Conservation (phyloP, 2,329 filamentous ascomycete genomes). For the Calonectria hongkongensis region DNA sequence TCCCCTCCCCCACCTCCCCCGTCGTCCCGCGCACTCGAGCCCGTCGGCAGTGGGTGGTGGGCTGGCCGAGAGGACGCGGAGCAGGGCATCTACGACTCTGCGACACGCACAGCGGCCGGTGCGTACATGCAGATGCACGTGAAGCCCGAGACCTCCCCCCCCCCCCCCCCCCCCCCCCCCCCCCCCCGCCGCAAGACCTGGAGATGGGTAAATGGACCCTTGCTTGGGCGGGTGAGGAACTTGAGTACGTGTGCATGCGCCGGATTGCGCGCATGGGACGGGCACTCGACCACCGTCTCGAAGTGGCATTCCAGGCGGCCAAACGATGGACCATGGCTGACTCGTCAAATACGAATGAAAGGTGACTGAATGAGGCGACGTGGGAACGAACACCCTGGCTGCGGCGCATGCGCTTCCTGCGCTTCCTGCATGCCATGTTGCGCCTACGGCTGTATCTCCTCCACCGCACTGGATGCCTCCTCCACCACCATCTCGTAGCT, state of each 20-base stretch:
- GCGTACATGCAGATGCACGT: not conserved
- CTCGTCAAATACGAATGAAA: conserved; percentile 28
- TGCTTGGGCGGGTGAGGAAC: conserved; percentile 1
- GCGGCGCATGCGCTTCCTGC: conserved; percentile 32
- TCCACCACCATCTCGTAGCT: conserved; percentile 34
- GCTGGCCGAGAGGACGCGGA: not conserved
- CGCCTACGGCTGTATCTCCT: conserved; percentile 22
- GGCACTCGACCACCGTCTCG: conserved; percentile 10
- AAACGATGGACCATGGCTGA: conserved; percentile 29
- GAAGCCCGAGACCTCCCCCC: too few relatives aligned
- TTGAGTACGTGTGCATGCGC: conserved; percentile 19
- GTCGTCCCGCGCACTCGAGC: not conserved
- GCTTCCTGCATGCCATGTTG: conserved; percentile 33
- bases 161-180: not conserved
- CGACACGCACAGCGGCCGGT: not conserved
- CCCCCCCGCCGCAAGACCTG: conserved; percentile 9
- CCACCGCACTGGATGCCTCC: conserved; percentile 36
- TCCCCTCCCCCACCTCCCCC: not conserved
- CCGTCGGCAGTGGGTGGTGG: not conserved
- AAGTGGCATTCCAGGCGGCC: conserved; percentile 19
- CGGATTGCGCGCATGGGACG: conserved; percentile 21
- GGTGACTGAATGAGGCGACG: conserved; percentile 2
- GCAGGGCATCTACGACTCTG: not conserved
- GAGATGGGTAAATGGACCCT: conserved; percentile 26
- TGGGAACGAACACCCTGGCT: conserved; percentile 30